Evolutionary conservation across 2,329 filamentous ascomycete genomes (phyloP), one percentile per base, ranked within the genome.

Genomic region (Escovopsis weberi): DNA sequence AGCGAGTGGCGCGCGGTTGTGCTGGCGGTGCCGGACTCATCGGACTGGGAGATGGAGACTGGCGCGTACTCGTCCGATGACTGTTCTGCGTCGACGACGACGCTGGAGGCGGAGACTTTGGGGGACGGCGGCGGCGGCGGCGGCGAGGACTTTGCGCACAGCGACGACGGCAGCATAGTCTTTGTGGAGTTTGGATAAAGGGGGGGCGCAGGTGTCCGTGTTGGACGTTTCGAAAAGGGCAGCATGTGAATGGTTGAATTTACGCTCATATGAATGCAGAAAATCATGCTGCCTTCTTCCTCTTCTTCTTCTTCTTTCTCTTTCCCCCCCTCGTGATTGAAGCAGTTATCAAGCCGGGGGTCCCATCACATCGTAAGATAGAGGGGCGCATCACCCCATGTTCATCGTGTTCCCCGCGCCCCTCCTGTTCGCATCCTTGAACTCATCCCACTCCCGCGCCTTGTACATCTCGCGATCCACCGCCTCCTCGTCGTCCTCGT

Each of bases 391-490:
- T 30, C 28, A 74, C 0, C 85, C 85, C 65, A 81, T 77, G 60
- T 93, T 91, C 48, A 91, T 61, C 2, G 85, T 91, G 58, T 93
- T 93, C 4, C 85, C 85, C 33, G 80, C 75, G 0, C 85, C 85
- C 57, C 81, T 85, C 1, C 86, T 84, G 58, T 98, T 95, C 3
- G 81, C 78, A 60, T 98, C 91, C 26, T 74, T 81, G 58, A 82
- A 98, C 57, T 98, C 89, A 62, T 98, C 91, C 91, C 91, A 98
- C 47, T 81, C 80, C 46, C 91, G 72, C 28, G 88, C 88, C 66
- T 96, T 98, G 72, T 91, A 81, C 4, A 84, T 96, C 63, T 89
- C 91, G 42, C 75, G 76, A 58, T 98, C 91, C 6, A 80, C 85
- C 55, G 81, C 85, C n/a, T 88, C 84, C 47, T 84, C 65, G 57